Evolutionary conservation across 306 rosid genomes (phyloP), one percentile per base, ranked within the genome.

Genomic region (Cicer chorassanicum): DNA sequence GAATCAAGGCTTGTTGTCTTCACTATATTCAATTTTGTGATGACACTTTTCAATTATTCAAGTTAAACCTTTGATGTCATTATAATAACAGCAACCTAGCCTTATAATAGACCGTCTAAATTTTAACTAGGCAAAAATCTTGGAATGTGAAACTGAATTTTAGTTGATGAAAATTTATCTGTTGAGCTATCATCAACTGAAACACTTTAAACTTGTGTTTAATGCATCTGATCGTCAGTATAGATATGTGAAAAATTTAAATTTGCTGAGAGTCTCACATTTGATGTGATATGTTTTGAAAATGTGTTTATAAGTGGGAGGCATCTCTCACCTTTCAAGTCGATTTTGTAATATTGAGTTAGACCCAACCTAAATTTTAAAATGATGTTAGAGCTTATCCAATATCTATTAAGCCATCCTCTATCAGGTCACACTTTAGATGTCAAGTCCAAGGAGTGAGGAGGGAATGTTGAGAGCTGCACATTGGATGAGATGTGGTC

Each of bases 1-100:
- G 40, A 68, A 81, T 51, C 72, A 5, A 75, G 62, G 55, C 66
- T 61, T 60, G 43, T 67, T 65, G 44, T 74, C 61, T 51, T 79
- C 78, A 10, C 44, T 29, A 29, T 29, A n/a, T 24, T 75, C 61
- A 63, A 56, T 57, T 74, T 57, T 68, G 40, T 10, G 36, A 73
- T 44, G 40, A 19, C 29, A n/a, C 44, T 62, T 77, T 43, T 59
- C 54, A 62, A 18, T 57, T 46, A 46, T 80, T 55, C 39, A 54
- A 14, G 62, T 73, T 72, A 51, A 46, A 60, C 60, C 12, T 61
- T 78, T 60, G 14, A 21, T 40, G 7, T 63, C 77, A 61, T 46
- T 15, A 8, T 36, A 39, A 57, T 69, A 14, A 70, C 42, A 48
- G 54, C 41, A 61, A 49, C 59, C 15, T 56, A 29, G 43, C 51